phyloP scores from a whole-genome alignment of 2,329 filamentous ascomycete species.

The Penicillium crustosum region DNA sequence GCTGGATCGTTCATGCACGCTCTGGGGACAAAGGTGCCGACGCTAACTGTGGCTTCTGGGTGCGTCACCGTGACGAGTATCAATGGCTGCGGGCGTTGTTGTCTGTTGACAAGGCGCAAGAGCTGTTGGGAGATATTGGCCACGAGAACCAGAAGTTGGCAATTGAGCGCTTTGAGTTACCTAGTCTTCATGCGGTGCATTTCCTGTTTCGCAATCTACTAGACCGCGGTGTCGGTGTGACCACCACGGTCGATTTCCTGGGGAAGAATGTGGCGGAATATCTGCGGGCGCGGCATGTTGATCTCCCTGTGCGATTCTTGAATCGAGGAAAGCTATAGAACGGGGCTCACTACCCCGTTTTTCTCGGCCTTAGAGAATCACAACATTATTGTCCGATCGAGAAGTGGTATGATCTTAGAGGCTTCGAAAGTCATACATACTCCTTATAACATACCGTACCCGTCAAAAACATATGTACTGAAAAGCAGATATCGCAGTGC shows the following conservation, averaged over 20 bases:
- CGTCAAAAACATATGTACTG: too few relatives aligned
- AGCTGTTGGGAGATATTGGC: constrained; percentile 21
- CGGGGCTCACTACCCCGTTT: neutral
- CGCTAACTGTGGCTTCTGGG: constrained; percentile 50
- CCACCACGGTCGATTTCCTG: constrained; percentile 39
- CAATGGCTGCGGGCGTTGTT: constrained; percentile 39
- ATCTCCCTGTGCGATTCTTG: constrained; percentile 38
- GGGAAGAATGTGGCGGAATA: constrained; percentile 45
- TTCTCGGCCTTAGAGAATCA: neutral
- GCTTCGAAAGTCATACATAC: too few relatives aligned
- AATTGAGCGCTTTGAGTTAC: constrained; percentile 51
- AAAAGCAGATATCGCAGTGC: too few relatives aligned
- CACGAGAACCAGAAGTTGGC: constrained; percentile 8
- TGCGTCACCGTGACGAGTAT: constrained; percentile 44
- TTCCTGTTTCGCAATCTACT: constrained; percentile 42
- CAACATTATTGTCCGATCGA: neutral
- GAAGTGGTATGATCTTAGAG: too few relatives aligned
- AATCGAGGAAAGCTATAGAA: constrained; percentile 28
- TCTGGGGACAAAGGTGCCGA: constrained; percentile 49
- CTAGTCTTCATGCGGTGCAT: constrained; percentile 43
- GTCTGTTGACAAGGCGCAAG: constrained; percentile 17
- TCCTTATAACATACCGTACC: too few relatives aligned
- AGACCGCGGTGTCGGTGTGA: constrained; percentile 39
- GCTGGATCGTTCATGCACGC: constrained; percentile 38
- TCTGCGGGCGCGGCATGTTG: constrained; percentile 36